Evolutionary conservation across 306 rosid genomes (phyloP), one percentile per base, ranked within the genome.

Genomic region (Cucumis hystrix): DNA sequence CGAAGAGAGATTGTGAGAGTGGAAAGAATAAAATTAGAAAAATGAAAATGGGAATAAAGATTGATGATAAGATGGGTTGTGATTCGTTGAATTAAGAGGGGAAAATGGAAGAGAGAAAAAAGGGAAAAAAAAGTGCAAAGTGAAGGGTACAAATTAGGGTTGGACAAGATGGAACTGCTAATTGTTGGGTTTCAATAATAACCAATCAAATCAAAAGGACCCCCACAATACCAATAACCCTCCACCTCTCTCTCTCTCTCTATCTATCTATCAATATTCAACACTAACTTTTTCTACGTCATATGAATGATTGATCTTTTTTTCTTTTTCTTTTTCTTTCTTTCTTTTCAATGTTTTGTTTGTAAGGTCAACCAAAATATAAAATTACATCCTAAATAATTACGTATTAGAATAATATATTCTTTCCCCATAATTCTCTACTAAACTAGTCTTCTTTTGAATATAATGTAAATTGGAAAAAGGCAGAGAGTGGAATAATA

Each of bases 111-210:
- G 73, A 23, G 39, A 20, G 23, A 61, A 10, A 11, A 4, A 40
- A 16, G 33, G 4, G 4, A 17, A 12, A 23, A 52, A 70, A 70
- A 70, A 70, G 75, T 70, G 61, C 45, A 72, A 49, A 0, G 49
- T 43, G 4, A 8, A 3, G 14, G 76, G 76, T 47, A 71, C 59
- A 69, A 25, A 7, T 52, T 72, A 4, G 77, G 77, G 77, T 52
- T 52, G 77, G 77, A 73, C 77, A 73, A 73, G 77, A 73, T 73
- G 62, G 77, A 73, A 73, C 62, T 73, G 77, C 77, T 73, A 52
- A 52, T 73, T 73, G 62, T 73, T 73, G 10, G 10, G n/a, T 73
- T 73, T 52, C 47, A 73, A 73, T 73, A 49, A 52, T 73, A 73
- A 52, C 62, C 77, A 73, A 52, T 52, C 77, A 52, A 52, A 73